phyloP scores from a whole-genome alignment of 108 stramenopile species.

The Pseudonitzschia multistriata region DNA sequence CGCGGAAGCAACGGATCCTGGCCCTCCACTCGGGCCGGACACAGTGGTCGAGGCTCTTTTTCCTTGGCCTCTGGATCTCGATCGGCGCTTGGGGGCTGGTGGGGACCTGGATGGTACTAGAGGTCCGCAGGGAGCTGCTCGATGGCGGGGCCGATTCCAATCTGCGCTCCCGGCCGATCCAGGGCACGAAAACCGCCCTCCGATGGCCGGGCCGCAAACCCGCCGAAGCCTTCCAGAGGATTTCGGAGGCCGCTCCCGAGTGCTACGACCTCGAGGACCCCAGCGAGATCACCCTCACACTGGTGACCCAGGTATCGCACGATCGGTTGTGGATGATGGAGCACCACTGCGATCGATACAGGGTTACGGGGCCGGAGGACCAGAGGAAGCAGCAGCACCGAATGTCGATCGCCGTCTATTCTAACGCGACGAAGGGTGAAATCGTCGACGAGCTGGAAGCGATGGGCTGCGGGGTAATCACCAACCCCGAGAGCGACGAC shows the following conservation, averaged over 20 bases:
- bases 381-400: conserved; percentile 23
- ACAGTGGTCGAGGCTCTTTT: background rate
- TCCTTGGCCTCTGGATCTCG: background rate
- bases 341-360: conserved; percentile 71
- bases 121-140: background rate
- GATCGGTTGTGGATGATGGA: conserved; percentile 82
- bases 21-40: background rate
- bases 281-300: conserved; percentile 41
- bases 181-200: background rate
- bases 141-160: too few relatives aligned
- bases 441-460: conserved; percentile 1
- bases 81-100: background rate
- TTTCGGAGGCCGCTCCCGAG: conserved; percentile 14
- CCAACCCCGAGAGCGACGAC: background rate
- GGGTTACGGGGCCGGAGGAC: background rate
- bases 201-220: background rate
- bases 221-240: background rate
- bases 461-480: conserved; percentile 16
- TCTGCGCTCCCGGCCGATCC: too few relatives aligned
- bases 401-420: conserved; percentile 71
- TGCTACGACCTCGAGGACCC: conserved; percentile 18
- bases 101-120: background rate
- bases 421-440: conserved; percentile 28
- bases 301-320: conserved; percentile 70
- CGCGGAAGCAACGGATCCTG: background rate